Conservation (phyloP, 129 eudicot species). For the Arctium lappa region DNA sequence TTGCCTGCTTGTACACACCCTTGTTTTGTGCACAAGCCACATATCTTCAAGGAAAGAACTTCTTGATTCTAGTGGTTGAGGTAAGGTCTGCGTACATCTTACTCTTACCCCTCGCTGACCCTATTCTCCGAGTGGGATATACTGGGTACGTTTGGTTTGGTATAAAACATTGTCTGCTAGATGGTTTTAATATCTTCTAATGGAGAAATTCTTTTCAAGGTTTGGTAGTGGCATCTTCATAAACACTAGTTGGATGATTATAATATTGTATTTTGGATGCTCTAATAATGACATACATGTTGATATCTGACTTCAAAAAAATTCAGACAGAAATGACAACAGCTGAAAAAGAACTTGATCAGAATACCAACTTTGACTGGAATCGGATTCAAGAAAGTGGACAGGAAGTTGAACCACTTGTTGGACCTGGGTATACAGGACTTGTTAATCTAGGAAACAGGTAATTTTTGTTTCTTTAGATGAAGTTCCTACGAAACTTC, state of each 20-base stretch:
- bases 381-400: slow-evolving; percentile 98
- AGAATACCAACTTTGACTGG: slow-evolving; percentile 92
- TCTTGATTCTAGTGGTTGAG: background rate
- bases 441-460: slow-evolving; percentile 96
- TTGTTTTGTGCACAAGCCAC: background rate
- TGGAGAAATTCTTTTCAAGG: background rate
- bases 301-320: slow-evolving; percentile 2
- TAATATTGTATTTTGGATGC: background rate
- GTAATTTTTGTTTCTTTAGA: slow-evolving; percentile 27
- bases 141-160: background rate
- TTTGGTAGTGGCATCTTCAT: background rate
- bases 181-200: background rate
- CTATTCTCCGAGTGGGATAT: background rate
- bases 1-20: too few relatives aligned
- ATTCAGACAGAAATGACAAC: slow-evolving; percentile 97
- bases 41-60: background rate
- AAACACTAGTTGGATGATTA: background rate
- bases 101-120: background rate
- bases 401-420: slow-evolving; percentile 68
- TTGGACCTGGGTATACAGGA: slow-evolving; percentile 97
- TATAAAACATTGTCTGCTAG: background rate
- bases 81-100: background rate
- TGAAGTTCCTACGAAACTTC: background rate
- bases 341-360: slow-evolving; percentile 98
- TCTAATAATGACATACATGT: background rate